These are phyloP conservation scores for Botrytis sinoallii DNA, from an alignment of 2,329 filamentous ascomycete genomes.

Conservation along the genomic window DNA sequence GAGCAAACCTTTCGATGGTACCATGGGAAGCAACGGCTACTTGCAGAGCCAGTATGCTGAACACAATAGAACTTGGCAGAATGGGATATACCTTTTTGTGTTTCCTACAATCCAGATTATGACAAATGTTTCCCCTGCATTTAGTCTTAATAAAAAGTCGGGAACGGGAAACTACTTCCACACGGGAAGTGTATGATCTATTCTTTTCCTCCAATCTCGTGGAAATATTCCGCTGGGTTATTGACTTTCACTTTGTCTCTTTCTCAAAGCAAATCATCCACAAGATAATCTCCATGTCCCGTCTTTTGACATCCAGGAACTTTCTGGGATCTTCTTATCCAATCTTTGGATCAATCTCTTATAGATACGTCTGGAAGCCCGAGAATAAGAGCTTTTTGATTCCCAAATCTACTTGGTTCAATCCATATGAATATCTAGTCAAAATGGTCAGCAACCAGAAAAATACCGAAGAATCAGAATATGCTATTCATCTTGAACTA, in stretches of 20 bases:
- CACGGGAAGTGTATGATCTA: background rate
- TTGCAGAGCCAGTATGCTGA: background rate
- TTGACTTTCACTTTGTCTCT: background rate
- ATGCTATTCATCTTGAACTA: background rate
- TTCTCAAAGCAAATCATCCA: background rate
- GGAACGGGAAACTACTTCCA: background rate
- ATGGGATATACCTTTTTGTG: background rate
- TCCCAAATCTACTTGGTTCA: background rate
- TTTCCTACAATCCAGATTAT: background rate
- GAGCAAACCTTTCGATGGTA: background rate
- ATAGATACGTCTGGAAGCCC: background rate
- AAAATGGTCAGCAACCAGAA: background rate
- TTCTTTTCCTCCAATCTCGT: background rate
- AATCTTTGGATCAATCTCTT: background rate
- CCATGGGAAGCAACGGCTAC: background rate
- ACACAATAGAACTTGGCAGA: background rate
- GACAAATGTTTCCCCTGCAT: background rate
- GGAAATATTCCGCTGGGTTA: background rate
- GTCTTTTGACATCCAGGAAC: background rate
- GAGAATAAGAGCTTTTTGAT: background rate
- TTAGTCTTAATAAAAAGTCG: background rate
- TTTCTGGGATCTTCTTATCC: background rate
- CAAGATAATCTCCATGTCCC: background rate
- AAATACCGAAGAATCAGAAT: background rate
- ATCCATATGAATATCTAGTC: background rate